Evolutionary conservation across 176 grass and related monocot genomes (phyloP), one percentile per base, ranked within the genome.

Genomic region (Pontederia crassipes): DNA sequence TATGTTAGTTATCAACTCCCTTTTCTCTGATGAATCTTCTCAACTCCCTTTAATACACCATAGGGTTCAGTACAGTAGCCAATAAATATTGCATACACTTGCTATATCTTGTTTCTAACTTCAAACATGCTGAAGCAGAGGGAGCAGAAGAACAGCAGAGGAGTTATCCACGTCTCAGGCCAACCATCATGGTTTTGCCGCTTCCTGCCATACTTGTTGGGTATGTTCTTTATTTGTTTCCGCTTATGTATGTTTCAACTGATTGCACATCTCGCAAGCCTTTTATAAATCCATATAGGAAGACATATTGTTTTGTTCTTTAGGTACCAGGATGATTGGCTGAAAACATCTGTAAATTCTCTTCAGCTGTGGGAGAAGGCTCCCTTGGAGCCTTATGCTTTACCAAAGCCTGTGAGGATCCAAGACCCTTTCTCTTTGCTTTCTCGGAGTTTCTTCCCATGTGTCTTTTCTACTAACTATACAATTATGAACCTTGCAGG

Each of bases 251-350:
- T 40, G 32, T 32, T 9, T 29, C 28, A 65, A 48, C 62, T 70
- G 28, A 72, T 74, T 84, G 48, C 62, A 59, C 16, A 46, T 28
- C 67, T 17, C 48, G 26, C 12, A 73, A 84, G 27, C 12, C 7
- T 10, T 10, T 66, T 67, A 14, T 59, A 59, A 15, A 14, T 50
- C 40, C 45, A 59, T 66, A 60, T 67, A 54, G 1, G 52, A 26
- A 48, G 53, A 16, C 47, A 29, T 56, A 27, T 50, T n/a, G 46
- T 64, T 48, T 48, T 74, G 16, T 80, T 56, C 17, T 29, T 28
- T 79, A 97, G 93, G 65, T 97, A 97, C 74, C 93, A 97, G 87
- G 93, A 97, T 74, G 93, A 97, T 83, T 97, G 93, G 93, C 66
- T 97, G 55, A 88, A 91, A 67, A 75, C 81, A 40, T 88, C 92